Percentiles rank a stretch among this genome's conserved stretches.
phyloP scores from a whole-genome alignment of 441 rosid genomes.

The Eutrema salsugineum region DNA sequence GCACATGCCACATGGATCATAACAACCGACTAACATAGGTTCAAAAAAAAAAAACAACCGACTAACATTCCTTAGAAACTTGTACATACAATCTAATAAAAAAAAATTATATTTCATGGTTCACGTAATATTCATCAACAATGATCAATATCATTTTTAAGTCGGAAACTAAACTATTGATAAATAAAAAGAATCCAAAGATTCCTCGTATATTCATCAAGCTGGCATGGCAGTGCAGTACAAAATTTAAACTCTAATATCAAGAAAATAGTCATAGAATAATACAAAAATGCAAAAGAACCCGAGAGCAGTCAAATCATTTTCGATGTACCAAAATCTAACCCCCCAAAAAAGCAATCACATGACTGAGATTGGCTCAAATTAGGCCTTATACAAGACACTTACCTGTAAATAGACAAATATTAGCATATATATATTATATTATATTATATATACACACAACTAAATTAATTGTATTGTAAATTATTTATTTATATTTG shows the following conservation, averaged over 20 bases:
- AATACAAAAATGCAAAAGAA: slow-evolving; percentile 7
- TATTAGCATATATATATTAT: slow-evolving; percentile 12
- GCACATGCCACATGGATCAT: not conserved
- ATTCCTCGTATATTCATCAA: slow-evolving; percentile 28
- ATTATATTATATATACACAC: too few relatives aligned
- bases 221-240: slow-evolving; percentile 23
- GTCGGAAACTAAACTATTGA: not conserved
- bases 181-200: slow-evolving; percentile 1
- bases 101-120: not conserved
- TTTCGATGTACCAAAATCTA: slow-evolving; percentile 13
- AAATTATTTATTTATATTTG: not conserved
- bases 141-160: not conserved
- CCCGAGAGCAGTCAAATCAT: not conserved
- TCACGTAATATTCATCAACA: not conserved
- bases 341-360: slow-evolving; percentile 4
- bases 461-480: not conserved
- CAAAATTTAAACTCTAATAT: slow-evolving; percentile 13
- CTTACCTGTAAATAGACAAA: slow-evolving; percentile 10
- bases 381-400: slow-evolving; percentile 22
- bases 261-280: not conserved
- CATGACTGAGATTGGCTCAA: slow-evolving; percentile 20
- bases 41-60: not conserved
- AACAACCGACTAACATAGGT: not conserved
- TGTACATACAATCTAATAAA: not conserved
- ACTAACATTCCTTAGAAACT: not conserved